Conservation (phyloP, 1,284 basidiomycete species). For the Coniophora puteana region DNA sequence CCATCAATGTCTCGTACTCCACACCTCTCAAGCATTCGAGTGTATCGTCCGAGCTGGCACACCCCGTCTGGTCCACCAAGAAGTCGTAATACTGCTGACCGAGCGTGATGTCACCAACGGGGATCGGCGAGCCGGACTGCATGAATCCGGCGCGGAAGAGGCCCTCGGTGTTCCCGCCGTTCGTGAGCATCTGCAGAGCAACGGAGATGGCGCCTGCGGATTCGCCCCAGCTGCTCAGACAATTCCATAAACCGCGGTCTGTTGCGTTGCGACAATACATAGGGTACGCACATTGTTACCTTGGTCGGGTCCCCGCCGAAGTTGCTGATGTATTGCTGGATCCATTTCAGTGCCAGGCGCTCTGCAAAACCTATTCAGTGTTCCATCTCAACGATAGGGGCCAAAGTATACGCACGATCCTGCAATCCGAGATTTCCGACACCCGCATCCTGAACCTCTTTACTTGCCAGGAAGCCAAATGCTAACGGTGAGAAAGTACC, state of each 20-base stretch:
- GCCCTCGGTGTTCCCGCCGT: slow-evolving; percentile 43
- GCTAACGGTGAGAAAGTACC: slow-evolving; percentile 11
- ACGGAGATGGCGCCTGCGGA: slow-evolving; percentile 53
- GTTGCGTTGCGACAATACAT: slow-evolving; percentile 1
- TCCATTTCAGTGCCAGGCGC: slow-evolving; percentile 57
- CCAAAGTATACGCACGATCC: slow-evolving; percentile 30
- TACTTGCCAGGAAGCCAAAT: slow-evolving; percentile 41
- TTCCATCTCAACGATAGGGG: not conserved
- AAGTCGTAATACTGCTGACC: slow-evolving; percentile 33
- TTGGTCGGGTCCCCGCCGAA: slow-evolving; percentile 63
- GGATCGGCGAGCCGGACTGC: slow-evolving; percentile 46
- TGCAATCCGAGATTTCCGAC: slow-evolving; percentile 49
- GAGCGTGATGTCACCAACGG: slow-evolving; percentile 37
- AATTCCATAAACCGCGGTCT: not conserved
- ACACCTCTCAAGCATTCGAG: slow-evolving; percentile 39
- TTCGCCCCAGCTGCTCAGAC: slow-evolving; percentile 46
- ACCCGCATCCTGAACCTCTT: slow-evolving; percentile 43
- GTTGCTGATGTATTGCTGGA: slow-evolving; percentile 56
- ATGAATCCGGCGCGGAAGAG: slow-evolving; percentile 51
- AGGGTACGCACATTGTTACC: slow-evolving; percentile 47
- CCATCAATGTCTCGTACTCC: slow-evolving; percentile 24
- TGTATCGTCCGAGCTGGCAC: slow-evolving; percentile 28
- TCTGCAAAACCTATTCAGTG: slow-evolving; percentile 30
- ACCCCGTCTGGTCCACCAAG: slow-evolving; percentile 28
- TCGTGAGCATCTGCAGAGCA: slow-evolving; percentile 48